Percentiles rank a stretch among this genome's conserved stretches.
phyloP scores from a whole-genome alignment of 768 basidiomycete genomes.

The Lyophyllum atratum region DNA sequence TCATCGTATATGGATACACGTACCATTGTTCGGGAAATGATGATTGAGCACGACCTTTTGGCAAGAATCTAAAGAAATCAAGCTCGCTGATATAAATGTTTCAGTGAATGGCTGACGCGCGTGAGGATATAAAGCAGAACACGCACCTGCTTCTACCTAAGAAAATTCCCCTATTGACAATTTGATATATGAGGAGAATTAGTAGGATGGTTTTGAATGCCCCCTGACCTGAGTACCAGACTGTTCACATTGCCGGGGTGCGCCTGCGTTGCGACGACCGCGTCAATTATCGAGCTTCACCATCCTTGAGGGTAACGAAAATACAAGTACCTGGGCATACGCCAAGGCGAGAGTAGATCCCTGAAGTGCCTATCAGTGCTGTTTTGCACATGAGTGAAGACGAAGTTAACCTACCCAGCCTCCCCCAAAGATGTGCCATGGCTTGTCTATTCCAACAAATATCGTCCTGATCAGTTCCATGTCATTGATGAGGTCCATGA shows the following conservation, averaged over 20 bases:
- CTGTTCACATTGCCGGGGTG: background rate
- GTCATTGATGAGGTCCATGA: background rate
- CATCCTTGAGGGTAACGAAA: too few relatives aligned
- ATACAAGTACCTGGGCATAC: background rate
- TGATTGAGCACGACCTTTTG: background rate
- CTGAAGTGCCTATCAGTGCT: background rate
- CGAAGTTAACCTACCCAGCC: background rate
- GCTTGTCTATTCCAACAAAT: background rate
- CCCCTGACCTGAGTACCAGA: background rate
- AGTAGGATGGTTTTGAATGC: background rate
- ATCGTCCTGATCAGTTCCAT: background rate
- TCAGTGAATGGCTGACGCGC: background rate
- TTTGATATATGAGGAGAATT: background rate
- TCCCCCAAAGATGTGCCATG: background rate
- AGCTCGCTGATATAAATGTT: background rate
- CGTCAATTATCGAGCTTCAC: too few relatives aligned
- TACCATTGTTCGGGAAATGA: background rate
- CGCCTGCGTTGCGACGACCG: background rate
- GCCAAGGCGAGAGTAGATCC: background rate
- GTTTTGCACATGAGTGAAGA: background rate
- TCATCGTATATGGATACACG: too few relatives aligned
- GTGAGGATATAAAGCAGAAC: background rate
- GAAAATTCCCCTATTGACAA: background rate
- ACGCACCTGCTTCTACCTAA: background rate
- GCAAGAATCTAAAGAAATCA: background rate